A percentile compares a stretch with the other conserved stretches of the same genome.
Evolutionary conservation across 805 yeast species (phyloP).

Genomic region (Kurtzmaniella cleridarum): DNA sequence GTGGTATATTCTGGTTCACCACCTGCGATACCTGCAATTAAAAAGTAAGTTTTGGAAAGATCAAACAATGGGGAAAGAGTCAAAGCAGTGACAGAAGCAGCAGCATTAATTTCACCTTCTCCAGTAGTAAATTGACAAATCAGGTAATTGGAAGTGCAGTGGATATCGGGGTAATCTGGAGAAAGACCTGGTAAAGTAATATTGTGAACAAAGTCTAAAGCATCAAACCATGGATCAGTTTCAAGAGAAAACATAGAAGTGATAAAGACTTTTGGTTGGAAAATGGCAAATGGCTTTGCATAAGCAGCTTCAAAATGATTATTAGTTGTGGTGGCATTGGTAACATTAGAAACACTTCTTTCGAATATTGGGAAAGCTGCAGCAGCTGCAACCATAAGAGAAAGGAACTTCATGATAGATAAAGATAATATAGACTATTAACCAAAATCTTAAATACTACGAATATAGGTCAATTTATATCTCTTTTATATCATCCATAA

Average conservation of each 20-base stretch:
- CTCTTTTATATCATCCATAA: too few species aligned
- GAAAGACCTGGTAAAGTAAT: conserved; percentile 63
- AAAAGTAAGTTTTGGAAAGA: conserved; percentile 53
- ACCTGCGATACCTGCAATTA: conserved; percentile 65
- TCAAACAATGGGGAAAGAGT: conserved; percentile 51
- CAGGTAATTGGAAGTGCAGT: conserved; percentile 48
- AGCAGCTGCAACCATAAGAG: conserved; percentile 10
- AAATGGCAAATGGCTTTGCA: conserved; percentile 28
- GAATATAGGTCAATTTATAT: too few species aligned
- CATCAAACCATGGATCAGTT: conserved; percentile 46
- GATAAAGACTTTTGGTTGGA: conserved; percentile 50
- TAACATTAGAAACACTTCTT: conserved; percentile 8
- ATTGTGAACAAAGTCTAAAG: conserved; percentile 45
- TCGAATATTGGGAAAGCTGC: conserved; percentile 12
- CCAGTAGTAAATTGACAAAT: conserved; percentile 64
- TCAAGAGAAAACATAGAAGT: conserved; percentile 54
- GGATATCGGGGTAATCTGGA: conserved; percentile 51
- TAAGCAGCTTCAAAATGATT: conserved; percentile 17
- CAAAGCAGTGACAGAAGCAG: conserved; percentile 51
- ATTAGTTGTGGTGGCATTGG: conserved; percentile 3
- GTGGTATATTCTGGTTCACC: conserved; percentile 53
- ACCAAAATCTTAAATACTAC: too few species aligned
- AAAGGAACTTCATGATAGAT: conserved; percentile 1
- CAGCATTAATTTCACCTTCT: conserved; percentile 66
- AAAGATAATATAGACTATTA: background rate